These are phyloP conservation scores for Mortierella sp. DNA, from an alignment of 371 early-diverging fungal genomes.

Conservation along the genomic window DNA sequence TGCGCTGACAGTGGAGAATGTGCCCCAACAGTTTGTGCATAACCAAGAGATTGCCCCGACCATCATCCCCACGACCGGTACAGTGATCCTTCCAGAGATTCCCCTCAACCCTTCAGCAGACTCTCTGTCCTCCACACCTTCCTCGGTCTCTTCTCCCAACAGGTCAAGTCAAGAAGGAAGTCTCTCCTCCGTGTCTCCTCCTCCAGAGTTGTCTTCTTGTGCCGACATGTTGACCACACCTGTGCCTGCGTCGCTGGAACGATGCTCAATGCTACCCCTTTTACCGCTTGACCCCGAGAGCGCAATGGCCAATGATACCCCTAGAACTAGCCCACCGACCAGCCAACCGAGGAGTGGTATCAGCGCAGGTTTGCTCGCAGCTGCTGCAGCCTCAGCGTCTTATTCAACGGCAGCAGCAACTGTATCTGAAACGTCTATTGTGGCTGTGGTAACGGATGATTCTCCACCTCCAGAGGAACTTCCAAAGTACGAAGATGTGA, in stretches of 20 bases:
- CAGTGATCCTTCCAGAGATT: constrained; percentile 4
- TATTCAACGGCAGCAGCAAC: too few species aligned
- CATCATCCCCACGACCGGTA: constrained; percentile 39
- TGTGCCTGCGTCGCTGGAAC: too few species aligned
- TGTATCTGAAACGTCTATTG: too few species aligned
- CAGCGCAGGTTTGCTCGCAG: constrained; percentile 44
- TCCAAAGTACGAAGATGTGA: constrained; percentile 50
- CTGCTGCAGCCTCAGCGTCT: constrained; percentile 23
- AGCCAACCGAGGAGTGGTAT: constrained; percentile 32
- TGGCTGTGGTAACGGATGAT: too few species aligned
- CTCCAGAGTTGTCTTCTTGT: too few species aligned
- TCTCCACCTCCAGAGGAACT: constrained; percentile 11
- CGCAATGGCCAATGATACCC: neutral
- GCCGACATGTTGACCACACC: too few species aligned
- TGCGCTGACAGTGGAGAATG: neutral
- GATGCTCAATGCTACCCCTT: too few species aligned
- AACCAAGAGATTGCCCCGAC: constrained; percentile 30
- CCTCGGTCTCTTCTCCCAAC: constrained; percentile 12
- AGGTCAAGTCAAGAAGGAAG: neutral
- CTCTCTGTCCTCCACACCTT: constrained; percentile 13
- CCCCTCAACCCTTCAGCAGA: too few species aligned
- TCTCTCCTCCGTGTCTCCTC: constrained; percentile 16
- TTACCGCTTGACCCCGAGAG: too few species aligned
- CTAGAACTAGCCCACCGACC: neutral
- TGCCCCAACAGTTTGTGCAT: constrained; percentile 39